Percentiles rank a stretch among this genome's conserved stretches.
phyloP scores from a whole-genome alignment of 2,329 filamentous ascomycete species.

The Triangularia setosa region DNA sequence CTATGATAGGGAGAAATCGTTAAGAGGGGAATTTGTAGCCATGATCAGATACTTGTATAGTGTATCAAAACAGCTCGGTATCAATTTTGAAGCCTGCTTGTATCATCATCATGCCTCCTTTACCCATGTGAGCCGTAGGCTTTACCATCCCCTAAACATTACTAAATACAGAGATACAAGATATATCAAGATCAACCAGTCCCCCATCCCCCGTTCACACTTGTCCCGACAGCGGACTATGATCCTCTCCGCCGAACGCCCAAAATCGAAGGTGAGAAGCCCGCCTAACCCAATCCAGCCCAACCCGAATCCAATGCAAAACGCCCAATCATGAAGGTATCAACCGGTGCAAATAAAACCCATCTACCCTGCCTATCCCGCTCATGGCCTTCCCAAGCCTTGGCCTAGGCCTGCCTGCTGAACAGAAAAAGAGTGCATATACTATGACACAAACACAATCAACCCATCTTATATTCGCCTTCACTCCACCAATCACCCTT shows the following conservation, averaged over 20 bases:
- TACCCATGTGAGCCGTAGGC: background rate
- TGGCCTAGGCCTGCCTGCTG: background rate
- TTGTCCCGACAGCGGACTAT: background rate
- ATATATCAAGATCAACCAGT: background rate
- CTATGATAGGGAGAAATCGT: background rate
- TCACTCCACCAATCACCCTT: background rate
- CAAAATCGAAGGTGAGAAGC: background rate
- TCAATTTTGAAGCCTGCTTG: background rate
- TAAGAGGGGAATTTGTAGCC: background rate
- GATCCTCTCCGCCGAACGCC: background rate
- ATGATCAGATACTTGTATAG: background rate
- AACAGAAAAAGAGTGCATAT: background rate
- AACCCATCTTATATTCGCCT: background rate
- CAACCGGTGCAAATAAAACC: background rate
- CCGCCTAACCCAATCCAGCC: background rate
- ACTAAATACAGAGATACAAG: background rate
- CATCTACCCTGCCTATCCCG: background rate
- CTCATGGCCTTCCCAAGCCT: background rate
- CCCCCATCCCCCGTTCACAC: background rate
- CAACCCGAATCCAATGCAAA: background rate
- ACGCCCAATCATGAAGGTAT: constrained; percentile 1
- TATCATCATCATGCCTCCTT: background rate
- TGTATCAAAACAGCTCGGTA: background rate
- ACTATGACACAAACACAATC: background rate
- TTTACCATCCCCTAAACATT: background rate